Percentiles rank a stretch among this genome's conserved stretches.
phyloP scores from a whole-genome alignment of 2,329 filamentous ascomycete species.

The Claviceps quebecensis region DNA sequence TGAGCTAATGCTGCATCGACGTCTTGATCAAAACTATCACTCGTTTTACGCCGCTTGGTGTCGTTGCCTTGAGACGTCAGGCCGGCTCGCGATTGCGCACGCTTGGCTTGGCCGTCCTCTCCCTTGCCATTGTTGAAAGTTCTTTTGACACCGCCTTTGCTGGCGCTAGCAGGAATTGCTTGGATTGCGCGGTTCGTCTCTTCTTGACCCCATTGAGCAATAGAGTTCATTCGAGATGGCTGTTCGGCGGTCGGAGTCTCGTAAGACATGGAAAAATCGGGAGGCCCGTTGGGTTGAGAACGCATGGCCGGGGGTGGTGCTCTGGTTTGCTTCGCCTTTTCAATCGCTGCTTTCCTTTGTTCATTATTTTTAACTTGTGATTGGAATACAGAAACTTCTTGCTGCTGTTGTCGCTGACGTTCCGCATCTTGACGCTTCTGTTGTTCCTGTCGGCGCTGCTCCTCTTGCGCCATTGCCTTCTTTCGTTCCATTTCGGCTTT shows the following conservation, averaged over 20 bases:
- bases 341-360: slow-evolving; percentile 47
- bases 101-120: slow-evolving; percentile 35
- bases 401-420: slow-evolving; percentile 45
- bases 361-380: slow-evolving; percentile 53
- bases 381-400: slow-evolving; percentile 43
- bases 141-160: slow-evolving; percentile 58
- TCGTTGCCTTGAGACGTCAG: slow-evolving; percentile 57
- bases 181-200: slow-evolving; percentile 48
- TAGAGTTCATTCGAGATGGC: slow-evolving; percentile 44
- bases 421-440: slow-evolving; percentile 47
- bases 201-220: slow-evolving; percentile 37
- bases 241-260: slow-evolving; percentile 27
- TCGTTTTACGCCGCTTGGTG: slow-evolving; percentile 65
- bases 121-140: slow-evolving; percentile 52
- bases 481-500: slow-evolving; percentile 74
- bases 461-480: slow-evolving; percentile 50
- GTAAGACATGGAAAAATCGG: slow-evolving; percentile 27
- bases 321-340: slow-evolving; percentile 50
- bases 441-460: slow-evolving; percentile 46
- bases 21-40: slow-evolving; percentile 55
- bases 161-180: slow-evolving; percentile 39
- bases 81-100: slow-evolving; percentile 31
- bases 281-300: slow-evolving; percentile 36
- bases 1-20: slow-evolving; percentile 40
- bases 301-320: slow-evolving; percentile 47